Base-by-base conservation (phyloP, 768 basidiomycete species). In the Rhizopogon sp. region DNA sequence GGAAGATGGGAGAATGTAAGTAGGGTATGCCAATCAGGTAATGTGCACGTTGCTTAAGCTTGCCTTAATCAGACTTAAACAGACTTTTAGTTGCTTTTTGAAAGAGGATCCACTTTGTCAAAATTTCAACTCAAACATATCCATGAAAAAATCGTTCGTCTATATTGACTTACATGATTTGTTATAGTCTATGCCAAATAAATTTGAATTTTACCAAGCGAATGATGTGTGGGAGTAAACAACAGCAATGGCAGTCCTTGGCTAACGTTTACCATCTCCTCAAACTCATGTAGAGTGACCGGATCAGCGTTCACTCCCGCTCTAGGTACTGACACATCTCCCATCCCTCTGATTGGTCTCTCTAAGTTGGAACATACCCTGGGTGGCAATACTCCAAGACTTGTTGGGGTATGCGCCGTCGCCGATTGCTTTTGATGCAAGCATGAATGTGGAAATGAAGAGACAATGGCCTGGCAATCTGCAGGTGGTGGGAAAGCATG, bases 371-470 rank as follows among this genome's bases (percentile, higher is more conserved):
- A 94, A 95, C 82, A 92, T 87, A 29, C 83, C 85, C 68, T 94
- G 90, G 0, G 89, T 92, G 42, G 94, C 92, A 44, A 94, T 88
- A 6, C 83, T 82, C 92, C 93, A 95, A 0, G 88, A 90, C 66
- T 93, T 92, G 79, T 94, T 94, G 13, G 88, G 90, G 68, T 94
- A 95, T 0, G 91, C 94, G 63, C 94, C 92, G 74, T 95, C 92
- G 72, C 92, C 93, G 49, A 93, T 88, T 16, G 93, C 88, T 65
- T 85, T 86, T 3, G 77, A 79, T 0, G 84, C 77, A 60, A 87
- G 82, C 87, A 88, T 88, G 64, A 88, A 85, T 0, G 87, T 84
- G 0, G 83, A 84, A 14, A 89, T 79, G 63, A 88, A 88, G 0
- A 89, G 65, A 0, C 88, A 77, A 53, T 89, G 87, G 0, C 87